Percentiles rank a stretch among this genome's conserved stretches.
phyloP scores from a whole-genome alignment of 139 green algal genomes.

The Pedinophyceae sp. region DNA sequence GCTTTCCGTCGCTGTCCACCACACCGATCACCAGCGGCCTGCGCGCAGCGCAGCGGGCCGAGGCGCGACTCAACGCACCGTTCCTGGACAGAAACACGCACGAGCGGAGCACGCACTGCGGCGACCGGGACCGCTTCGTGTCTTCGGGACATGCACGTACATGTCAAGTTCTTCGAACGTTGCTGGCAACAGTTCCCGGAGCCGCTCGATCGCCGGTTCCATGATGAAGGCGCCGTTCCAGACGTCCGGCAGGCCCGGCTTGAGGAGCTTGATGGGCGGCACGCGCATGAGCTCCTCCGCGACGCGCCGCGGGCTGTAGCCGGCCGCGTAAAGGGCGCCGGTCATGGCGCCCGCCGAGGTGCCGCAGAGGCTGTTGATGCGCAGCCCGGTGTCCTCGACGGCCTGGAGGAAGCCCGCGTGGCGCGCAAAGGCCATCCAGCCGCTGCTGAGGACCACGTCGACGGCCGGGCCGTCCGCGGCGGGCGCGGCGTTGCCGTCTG shows the following conservation, averaged over 20 bases:
- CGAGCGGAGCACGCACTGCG: too few species aligned
- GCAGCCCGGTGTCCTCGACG: neutral
- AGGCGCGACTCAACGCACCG: too few species aligned
- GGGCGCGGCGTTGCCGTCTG: too few species aligned
- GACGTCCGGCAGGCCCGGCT: neutral
- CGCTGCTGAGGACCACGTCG: slow-evolving; percentile 6
- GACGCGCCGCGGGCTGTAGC: neutral
- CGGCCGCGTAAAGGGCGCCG: slow-evolving; percentile 3
- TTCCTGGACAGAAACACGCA: slow-evolving; percentile 3
- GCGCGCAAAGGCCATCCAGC: slow-evolving; percentile 4
- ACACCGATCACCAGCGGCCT: too few species aligned
- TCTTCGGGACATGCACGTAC: too few species aligned
- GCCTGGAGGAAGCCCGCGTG: slow-evolving; percentile 7
- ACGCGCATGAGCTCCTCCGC: neutral
- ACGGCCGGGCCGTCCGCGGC: too few species aligned
- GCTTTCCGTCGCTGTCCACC: neutral
- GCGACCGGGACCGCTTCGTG: too few species aligned
- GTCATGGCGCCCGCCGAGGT: slow-evolving; percentile 4
- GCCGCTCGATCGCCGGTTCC: slow-evolving; percentile 2
- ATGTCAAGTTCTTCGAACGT: slow-evolving; percentile 10
- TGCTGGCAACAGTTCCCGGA: slow-evolving; percentile 4
- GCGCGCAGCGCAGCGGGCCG: too few species aligned
- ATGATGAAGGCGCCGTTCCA: slow-evolving; percentile 5
- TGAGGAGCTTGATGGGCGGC: slow-evolving; percentile 4
- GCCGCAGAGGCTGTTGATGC: neutral